Evolutionary conservation across 2,329 filamentous ascomycete genomes (phyloP), one percentile per base, ranked within the genome.

Genomic region (Capronia coronata): DNA sequence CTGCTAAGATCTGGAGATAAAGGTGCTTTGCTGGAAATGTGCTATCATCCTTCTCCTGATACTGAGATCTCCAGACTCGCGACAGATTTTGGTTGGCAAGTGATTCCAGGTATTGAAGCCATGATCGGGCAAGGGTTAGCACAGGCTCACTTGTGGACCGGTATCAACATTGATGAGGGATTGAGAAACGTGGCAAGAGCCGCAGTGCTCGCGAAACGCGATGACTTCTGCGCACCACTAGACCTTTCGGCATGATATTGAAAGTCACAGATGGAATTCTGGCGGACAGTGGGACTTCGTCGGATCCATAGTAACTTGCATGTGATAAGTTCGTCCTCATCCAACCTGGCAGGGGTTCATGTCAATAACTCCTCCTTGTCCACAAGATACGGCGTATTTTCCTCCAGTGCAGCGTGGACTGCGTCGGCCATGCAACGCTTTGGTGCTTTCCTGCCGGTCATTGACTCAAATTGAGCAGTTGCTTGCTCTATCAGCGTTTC

Each of bases 401-500:
- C 27, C 14, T 47, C 13, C 13, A 60, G 44, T 18, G 48, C 41
- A 8, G 18, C 34, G 19, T 52, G 37, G 10, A 84, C 80, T 59
- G 82, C 81, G 35, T 78, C 72, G 53, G 83, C 76, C 86, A 91
- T 90, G 30, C 85, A 65, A 38, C 79, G 71, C 21, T 85, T 76
- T 1, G 85, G 85, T 13, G 84, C 84, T 64, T 83, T 77, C 40
- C 84, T 74, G 0, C 85, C 86, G 0, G 86, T 89, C 63, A 90
- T 87, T 2, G 90, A 67, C 66, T 91, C 86, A 61, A 90, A 91
- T 60, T 90, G 86, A 1, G 86, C 85, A 66, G 86, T 86, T 0
- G 83, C 86, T 63, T 90, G 86, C 63, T 90, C 86, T 0, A 84
- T 84, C 11, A 91, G 67, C 40, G 89, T 74, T 59, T 90, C 85